These are phyloP conservation scores for Solanum aculeatissimum DNA, from an alignment of 305 asterid genomes.

Conservation along the genomic window DNA sequence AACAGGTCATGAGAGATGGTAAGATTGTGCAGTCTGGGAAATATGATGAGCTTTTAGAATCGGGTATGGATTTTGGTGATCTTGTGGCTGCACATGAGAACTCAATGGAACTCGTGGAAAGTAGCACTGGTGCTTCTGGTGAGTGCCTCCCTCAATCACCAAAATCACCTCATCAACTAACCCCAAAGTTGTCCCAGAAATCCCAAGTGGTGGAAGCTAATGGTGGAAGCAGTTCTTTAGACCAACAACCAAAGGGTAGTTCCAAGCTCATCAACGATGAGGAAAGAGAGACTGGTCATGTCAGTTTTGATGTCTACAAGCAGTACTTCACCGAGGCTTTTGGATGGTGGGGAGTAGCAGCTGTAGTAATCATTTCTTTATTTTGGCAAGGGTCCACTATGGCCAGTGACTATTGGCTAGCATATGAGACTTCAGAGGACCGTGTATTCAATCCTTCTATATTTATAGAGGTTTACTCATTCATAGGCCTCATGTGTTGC, in stretches of 20 bases:
- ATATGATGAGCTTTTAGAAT: constrained; percentile 32
- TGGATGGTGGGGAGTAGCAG: constrained; percentile 59
- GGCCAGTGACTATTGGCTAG: constrained; percentile 62
- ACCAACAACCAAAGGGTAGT: constrained; percentile 13
- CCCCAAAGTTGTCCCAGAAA: constrained; percentile 14
- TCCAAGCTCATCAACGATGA: constrained; percentile 62
- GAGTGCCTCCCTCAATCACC: background rate
- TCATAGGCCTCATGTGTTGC: constrained; percentile 22
- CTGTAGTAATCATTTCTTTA: constrained; percentile 21
- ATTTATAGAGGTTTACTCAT: constrained; percentile 33
- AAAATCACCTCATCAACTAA: constrained; percentile 4
- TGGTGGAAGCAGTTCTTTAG: constrained; percentile 14
- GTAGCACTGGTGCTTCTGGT: constrained; percentile 3
- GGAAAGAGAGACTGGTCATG: constrained; percentile 52
- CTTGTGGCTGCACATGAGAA: constrained; percentile 63
- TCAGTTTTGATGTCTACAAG: constrained; percentile 37
- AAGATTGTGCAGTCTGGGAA: constrained; percentile 65
- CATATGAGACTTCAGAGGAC: constrained; percentile 45
- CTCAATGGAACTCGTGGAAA: constrained; percentile 50
- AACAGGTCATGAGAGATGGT: constrained; percentile 64
- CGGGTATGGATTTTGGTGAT: constrained; percentile 42
- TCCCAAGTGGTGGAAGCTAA: constrained; percentile 1
- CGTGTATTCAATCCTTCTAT: constrained; percentile 24
- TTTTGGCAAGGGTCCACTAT: constrained; percentile 34
- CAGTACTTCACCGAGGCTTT: constrained; percentile 44